Conservation (phyloP, 176 grass and related monocot species). For the Secale cereale region DNA sequence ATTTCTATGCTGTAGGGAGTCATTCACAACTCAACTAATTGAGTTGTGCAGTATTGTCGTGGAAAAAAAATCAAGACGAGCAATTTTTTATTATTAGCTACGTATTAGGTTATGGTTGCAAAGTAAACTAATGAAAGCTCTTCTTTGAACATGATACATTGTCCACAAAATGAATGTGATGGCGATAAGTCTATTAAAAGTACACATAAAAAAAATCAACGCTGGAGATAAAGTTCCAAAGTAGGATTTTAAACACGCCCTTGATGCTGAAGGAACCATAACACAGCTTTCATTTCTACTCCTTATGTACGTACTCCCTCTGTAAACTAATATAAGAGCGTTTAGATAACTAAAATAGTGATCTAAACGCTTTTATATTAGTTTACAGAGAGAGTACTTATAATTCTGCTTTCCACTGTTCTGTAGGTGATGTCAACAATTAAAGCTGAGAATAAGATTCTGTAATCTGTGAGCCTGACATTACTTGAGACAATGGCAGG, state of each 20-base stretch:
- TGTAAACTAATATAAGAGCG: no score
- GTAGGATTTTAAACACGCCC: background rate
- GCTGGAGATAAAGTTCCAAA: background rate
- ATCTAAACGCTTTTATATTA: no score
- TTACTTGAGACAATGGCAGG: background rate
- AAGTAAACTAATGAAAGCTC: background rate
- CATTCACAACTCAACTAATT: background rate
- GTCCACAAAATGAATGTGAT: background rate
- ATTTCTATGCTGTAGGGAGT: background rate
- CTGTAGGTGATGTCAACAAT: constrained; percentile 4
- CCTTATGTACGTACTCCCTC: background rate
- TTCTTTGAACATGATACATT: constrained; percentile 3
- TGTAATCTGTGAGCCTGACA: background rate
- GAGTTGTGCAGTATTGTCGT: background rate
- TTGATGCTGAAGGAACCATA: constrained; percentile 28
- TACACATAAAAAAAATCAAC: background rate
- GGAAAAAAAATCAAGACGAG: background rate
- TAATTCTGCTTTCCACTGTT: constrained; percentile 5
- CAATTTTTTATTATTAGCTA: no score
- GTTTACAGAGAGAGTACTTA: no score
- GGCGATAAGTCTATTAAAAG: background rate
- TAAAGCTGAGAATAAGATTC: constrained; percentile 21
- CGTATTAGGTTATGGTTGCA: background rate
- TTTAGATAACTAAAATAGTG: no score
- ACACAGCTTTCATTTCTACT: constrained; percentile 1